A percentile compares a stretch with the other conserved stretches of the same genome.
These are phyloP conservation scores for Casuarina glauca DNA, from an alignment of 306 rosid genomes.

Conservation along the genomic window DNA sequence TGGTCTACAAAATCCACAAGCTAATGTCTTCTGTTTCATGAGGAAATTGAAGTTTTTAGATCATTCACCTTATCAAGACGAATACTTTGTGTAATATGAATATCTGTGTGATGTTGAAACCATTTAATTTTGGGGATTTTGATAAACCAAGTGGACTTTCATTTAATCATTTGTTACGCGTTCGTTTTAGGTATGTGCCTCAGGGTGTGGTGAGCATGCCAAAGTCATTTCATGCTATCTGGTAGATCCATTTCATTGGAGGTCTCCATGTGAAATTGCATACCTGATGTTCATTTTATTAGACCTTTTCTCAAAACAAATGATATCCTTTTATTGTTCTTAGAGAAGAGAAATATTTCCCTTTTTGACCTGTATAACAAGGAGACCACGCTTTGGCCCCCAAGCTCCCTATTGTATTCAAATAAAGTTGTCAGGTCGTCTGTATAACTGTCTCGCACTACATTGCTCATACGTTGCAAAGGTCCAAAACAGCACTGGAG, in stretches of 20 bases:
- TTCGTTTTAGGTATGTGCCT: background rate
- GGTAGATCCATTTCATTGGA: background rate
- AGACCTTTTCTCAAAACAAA: background rate
- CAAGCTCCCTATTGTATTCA: background rate
- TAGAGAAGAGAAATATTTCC: background rate
- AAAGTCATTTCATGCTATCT: background rate
- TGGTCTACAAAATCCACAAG: background rate
- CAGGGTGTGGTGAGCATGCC: background rate
- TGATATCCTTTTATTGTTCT: background rate
- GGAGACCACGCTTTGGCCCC: slow-evolving; percentile 4
- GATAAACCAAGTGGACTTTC: background rate
- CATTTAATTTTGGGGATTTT: background rate
- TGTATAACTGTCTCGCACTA: background rate
- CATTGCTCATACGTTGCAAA: background rate
- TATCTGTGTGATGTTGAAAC: background rate
- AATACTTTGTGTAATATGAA: background rate
- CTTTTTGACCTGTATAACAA: background rate
- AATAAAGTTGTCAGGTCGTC: background rate
- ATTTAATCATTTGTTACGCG: background rate
- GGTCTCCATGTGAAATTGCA: background rate
- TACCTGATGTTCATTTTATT: background rate
- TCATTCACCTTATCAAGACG: background rate
- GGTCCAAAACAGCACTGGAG: background rate
- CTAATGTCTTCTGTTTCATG: background rate
- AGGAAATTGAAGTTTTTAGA: slow-evolving; percentile 1